Evolutionary conservation across 352 stramenopile genomes (phyloP).

Genomic region (Pythium biforme): DNA sequence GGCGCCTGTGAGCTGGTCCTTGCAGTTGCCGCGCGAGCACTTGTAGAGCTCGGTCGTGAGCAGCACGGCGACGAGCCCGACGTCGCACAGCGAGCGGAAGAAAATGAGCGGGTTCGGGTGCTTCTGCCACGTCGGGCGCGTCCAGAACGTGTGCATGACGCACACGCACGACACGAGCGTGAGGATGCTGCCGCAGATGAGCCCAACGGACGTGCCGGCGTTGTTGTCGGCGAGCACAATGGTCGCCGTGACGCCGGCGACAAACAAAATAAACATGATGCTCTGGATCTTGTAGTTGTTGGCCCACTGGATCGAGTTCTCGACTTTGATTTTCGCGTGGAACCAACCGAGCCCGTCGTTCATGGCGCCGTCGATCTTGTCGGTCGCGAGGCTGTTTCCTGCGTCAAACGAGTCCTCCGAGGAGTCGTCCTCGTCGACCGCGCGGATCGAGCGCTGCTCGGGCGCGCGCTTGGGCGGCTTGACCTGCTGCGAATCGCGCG

Average conservation of each 20-base stretch:
- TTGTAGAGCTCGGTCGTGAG: slow-evolving; percentile 84
- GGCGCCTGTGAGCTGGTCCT: slow-evolving; percentile 32
- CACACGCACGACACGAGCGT: slow-evolving; percentile 70
- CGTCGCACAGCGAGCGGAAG: slow-evolving; percentile 81
- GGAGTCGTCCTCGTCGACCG: slow-evolving; percentile 50
- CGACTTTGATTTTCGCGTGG: slow-evolving; percentile 84
- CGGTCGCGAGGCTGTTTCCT: slow-evolving; percentile 62
- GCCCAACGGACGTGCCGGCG: slow-evolving; percentile 57
- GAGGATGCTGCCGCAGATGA: slow-evolving; percentile 72
- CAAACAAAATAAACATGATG: slow-evolving; percentile 73
- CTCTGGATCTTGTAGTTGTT: slow-evolving; percentile 90
- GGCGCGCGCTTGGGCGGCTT: slow-evolving; percentile 5
- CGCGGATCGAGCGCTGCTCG: slow-evolving; percentile 29
- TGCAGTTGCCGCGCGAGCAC: slow-evolving; percentile 42
- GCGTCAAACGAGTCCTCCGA: slow-evolving; percentile 78
- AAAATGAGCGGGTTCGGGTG: slow-evolving; percentile 88
- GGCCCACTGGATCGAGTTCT: slow-evolving; percentile 80
- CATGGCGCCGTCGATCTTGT: slow-evolving; percentile 46
- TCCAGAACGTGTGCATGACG: slow-evolving; percentile 80
- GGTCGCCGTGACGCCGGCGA: slow-evolving; percentile 50
- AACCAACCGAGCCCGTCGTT: slow-evolving; percentile 77
- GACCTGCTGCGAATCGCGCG: slow-evolving; percentile 24
- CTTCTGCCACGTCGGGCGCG: slow-evolving; percentile 77
- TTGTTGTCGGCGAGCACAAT: slow-evolving; percentile 63
- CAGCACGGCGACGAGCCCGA: slow-evolving; percentile 74